These are phyloP conservation scores for Ceraceosorus guamensis DNA, from an alignment of 1,284 basidiomycete species.

Conservation along the genomic window DNA sequence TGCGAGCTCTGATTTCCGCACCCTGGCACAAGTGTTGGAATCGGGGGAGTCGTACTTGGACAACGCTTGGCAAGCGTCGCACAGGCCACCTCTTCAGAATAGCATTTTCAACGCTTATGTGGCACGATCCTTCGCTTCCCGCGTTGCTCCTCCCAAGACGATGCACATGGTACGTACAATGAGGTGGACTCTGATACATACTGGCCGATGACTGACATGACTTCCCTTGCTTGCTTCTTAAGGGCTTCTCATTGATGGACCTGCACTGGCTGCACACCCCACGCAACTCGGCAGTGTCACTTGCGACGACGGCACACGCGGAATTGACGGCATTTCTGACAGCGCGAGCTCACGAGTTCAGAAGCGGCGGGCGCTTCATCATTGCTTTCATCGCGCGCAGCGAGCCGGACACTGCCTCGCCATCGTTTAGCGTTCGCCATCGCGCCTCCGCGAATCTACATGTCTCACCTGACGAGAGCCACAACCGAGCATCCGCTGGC, in stretches of 20 bases:
- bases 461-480: not conserved
- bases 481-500: too few species aligned
- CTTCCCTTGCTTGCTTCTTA: too few species aligned
- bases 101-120: conserved; percentile 44
- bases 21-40: conserved; percentile 38
- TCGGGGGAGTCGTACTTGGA: conserved; percentile 41
- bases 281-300: conserved; percentile 30
- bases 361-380: conserved; percentile 47
- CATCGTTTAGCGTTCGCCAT: too few species aligned
- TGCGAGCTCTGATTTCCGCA: conserved; percentile 44
- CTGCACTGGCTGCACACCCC: conserved; percentile 49
- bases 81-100: conserved; percentile 37
- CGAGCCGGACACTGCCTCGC: conserved; percentile 24
- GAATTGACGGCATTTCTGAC: conserved; percentile 48
- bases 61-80: conserved; percentile 35
- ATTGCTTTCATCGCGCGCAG: conserved; percentile 49
- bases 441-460: too few species aligned
- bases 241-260: conserved; percentile 50
- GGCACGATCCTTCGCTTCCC: conserved; percentile 45
- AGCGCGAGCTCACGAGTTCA: conserved; percentile 49
- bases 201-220: too few species aligned
- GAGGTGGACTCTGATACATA: too few species aligned
- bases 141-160: conserved; percentile 44
- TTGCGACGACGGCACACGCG: conserved; percentile 48
- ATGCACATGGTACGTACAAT: too few species aligned